A percentile compares a stretch with the other conserved stretches of the same genome.
phyloP scores from a whole-genome alignment of 2,329 filamentous ascomycete genomes.

The Pseudogymnoascus sp. region DNA sequence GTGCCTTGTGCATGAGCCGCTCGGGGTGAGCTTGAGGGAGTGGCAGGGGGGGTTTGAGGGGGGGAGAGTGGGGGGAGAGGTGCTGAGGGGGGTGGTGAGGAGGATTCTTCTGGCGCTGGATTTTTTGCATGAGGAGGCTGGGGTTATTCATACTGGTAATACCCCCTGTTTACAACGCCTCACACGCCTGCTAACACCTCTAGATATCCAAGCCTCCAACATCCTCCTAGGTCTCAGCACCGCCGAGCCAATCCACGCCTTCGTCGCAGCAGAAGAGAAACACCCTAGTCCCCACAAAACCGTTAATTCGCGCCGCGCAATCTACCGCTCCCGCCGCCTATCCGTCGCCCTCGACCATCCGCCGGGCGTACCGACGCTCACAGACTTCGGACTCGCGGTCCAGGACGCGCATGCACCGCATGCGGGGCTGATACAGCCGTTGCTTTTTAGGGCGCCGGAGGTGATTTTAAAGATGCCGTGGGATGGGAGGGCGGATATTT shows the following conservation, averaged over 20 bases:
- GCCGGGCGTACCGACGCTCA: conserved; percentile 13
- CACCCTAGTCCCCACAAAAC: conserved; percentile 26
- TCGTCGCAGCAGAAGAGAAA: conserved; percentile 20
- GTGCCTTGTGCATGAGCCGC: conserved; percentile 29
- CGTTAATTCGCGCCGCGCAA: conserved; percentile 20
- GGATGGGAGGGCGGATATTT: conserved; percentile 23
- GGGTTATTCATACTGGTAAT: conserved; percentile 24
- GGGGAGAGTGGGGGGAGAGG: conserved; percentile 10
- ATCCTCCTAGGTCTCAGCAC: conserved; percentile 21
- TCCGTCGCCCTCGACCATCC: conserved; percentile 15
- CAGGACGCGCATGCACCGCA: background rate
- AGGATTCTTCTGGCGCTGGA: conserved; percentile 20
- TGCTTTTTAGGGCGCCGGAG: conserved; percentile 18
- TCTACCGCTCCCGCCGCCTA: conserved; percentile 24
- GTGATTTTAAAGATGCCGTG: conserved; percentile 19
- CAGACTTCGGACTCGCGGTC: background rate
- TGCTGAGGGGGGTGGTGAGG: conserved; percentile 16
- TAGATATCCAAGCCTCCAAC: conserved; percentile 30
- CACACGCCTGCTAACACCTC: background rate
- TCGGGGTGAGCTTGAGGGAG: conserved; percentile 33
- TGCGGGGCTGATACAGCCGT: background rate
- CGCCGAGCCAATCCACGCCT: background rate
- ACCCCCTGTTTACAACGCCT: background rate
- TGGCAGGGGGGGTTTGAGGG: conserved; percentile 26
- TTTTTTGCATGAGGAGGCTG: conserved; percentile 21